Base-by-base conservation (phyloP, 192 early-diverging fungal species). In the Backusella psychrophila region DNA sequence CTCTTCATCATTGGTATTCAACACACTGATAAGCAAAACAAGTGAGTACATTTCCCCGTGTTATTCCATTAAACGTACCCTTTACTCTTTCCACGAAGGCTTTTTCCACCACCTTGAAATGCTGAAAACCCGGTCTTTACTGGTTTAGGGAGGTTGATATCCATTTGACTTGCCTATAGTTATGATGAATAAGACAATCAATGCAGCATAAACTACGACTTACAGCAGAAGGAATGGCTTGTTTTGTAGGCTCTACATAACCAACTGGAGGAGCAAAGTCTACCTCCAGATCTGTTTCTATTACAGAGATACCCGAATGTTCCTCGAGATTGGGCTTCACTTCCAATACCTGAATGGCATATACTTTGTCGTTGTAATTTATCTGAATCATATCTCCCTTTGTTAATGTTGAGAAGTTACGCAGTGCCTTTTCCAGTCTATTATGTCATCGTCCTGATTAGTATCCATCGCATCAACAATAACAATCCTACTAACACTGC, bases 221-320 rank as follows among this genome's bases (percentile, higher is more conserved):
- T 77, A 75, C 80, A 29, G 77, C 77, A 3, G 81, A 56, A 66
- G 76, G 52, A 9, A 72, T 66, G 29, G 66, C 36, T 14, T 75
- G 41, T 33, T 73, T 7, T 34, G 81, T 80, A 15, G 96, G 96
- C 81, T 99, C 98, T 19, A 93, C 90, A 81, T 99, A 99, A 4
- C 98, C 98, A 2, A 98, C 82, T 7, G 98, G 98, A 15, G 98
- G 88, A 0, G 94, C 98, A 86, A 99, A 99, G 73, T 99, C 98
- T 0, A 97, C 88, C 75, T 97, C 96, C 46, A 99, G 80, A 88
- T 99, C 98, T 0, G 97, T 99, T 81, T 99, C 98, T 31, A 98
- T 89, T 74, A 99, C 95, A 38, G 93, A 96, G 69, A 99, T 94
- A 19, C 94, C 98, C 7, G 87, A 85, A 6, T 89, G 89, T 3